phyloP scores from a whole-genome alignment of 176 grass and related monocot genomes.

The Zizania latifolia region DNA sequence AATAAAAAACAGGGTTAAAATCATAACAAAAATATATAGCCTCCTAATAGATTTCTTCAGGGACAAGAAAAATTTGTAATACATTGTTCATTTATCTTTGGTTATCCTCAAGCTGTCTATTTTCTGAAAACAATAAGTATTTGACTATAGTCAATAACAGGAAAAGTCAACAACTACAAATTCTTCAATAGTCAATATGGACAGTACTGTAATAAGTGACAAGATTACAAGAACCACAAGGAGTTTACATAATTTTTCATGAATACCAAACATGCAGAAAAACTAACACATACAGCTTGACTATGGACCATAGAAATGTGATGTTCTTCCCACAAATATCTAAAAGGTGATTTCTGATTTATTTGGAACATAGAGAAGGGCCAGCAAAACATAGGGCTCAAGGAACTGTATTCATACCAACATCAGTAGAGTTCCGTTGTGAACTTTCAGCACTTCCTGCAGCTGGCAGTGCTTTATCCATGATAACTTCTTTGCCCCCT shows the following conservation, averaged over 20 bases:
- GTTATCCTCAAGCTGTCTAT: neutral
- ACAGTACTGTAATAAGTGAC: neutral
- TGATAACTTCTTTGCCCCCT: neutral
- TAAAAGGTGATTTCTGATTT: neutral
- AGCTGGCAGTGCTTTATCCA: slow-evolving; percentile 4
- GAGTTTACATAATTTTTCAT: neutral
- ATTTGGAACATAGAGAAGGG: slow-evolving; percentile 7
- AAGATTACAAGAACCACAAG: neutral
- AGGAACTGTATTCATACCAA: slow-evolving; percentile 20
- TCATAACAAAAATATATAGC: no score
- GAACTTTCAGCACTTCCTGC: slow-evolving; percentile 29
- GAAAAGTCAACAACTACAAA: neutral
- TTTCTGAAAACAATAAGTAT: neutral
- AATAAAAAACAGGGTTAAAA: no score
- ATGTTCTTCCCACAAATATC: neutral
- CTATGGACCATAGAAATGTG: neutral
- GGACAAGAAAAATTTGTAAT: no score
- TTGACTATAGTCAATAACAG: neutral
- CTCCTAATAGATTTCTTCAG: no score
- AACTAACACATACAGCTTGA: neutral
- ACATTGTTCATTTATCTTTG: neutral
- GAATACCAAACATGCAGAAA: neutral
- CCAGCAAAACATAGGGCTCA: slow-evolving; percentile 1
- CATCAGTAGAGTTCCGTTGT: slow-evolving; percentile 24
- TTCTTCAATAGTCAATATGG: no score